phyloP scores from a whole-genome alignment of 345 rosid genomes.

The Eucalyptus marginata region DNA sequence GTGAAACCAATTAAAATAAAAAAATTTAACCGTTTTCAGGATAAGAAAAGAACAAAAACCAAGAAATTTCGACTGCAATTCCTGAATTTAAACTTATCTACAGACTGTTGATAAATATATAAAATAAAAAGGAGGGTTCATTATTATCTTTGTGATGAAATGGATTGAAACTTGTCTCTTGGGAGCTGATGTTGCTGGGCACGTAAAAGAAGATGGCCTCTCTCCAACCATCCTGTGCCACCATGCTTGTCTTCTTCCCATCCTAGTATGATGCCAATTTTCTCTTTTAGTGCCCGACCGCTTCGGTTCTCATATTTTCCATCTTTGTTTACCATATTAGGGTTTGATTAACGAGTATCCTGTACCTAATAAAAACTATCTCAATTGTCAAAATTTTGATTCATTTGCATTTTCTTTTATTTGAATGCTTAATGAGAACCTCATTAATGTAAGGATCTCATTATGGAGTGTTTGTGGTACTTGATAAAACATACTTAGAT shows the following conservation, averaged over 20 bases:
- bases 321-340: background rate
- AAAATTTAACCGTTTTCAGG: background rate
- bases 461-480: background rate
- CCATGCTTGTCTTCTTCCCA: slow-evolving; percentile 1
- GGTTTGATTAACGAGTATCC: background rate
- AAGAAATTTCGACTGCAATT: background rate
- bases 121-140: background rate
- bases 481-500: background rate
- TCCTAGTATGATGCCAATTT: background rate
- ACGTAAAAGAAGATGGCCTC: slow-evolving; percentile 9
- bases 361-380: background rate
- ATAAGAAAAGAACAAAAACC: background rate
- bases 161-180: slow-evolving; percentile 11
- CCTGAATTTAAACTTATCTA: background rate
- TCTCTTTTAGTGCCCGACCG: background rate
- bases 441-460: background rate
- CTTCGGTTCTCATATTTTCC: background rate
- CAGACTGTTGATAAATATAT: background rate
- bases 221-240: background rate
- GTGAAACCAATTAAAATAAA: background rate
- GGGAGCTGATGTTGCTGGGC: slow-evolving; percentile 20
- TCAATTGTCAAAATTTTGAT: background rate
- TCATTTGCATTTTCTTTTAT: background rate
- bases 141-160: background rate
- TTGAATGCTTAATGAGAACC: background rate